Conservation (phyloP, 768 basidiomycete genomes). For the Tulasnella sp. region DNA sequence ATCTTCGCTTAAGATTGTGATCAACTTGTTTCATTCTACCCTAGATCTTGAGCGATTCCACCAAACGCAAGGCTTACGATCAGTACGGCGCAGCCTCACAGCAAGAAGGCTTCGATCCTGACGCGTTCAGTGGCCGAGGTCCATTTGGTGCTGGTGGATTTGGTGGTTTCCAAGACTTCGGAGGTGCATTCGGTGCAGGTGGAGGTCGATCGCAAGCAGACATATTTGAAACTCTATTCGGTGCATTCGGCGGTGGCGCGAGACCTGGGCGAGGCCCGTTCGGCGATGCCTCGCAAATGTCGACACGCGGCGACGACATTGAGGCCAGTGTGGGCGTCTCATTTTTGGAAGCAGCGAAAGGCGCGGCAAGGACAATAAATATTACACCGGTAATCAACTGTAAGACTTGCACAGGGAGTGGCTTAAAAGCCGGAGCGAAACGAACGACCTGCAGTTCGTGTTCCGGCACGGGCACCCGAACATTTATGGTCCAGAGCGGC, state of each 20-base stretch:
- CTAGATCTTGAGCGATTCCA: conserved; percentile 87
- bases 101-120: conserved; percentile 87
- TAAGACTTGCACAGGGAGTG: conserved; percentile 69
- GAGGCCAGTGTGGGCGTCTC: conserved; percentile 62
- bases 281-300: conserved; percentile 25
- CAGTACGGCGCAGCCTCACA: conserved; percentile 87
- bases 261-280: conserved; percentile 32
- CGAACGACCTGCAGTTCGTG: conserved; percentile 68
- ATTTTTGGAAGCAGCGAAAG: conserved; percentile 95
- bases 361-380: conserved; percentile 60
- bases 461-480: conserved; percentile 75
- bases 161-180: conserved; percentile 63
- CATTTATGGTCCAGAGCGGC: conserved; percentile 82
- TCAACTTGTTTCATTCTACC: conserved; percentile 1
- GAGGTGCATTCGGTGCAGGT: conserved; percentile 40
- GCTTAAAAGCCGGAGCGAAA: conserved; percentile 78
- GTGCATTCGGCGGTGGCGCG: conserved; percentile 43
- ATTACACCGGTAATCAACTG: conserved; percentile 78
- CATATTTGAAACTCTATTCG: conserved; percentile 81
- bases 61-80: conserved; percentile 84
- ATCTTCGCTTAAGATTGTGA: background rate
- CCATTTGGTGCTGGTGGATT: conserved; percentile 52
- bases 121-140: conserved; percentile 49
- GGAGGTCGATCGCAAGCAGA: conserved; percentile 42
- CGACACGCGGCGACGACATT: conserved; percentile 60